Percentiles rank a stretch among this genome's conserved stretches.
phyloP scores from a whole-genome alignment of 2,329 filamentous ascomycete genomes.

The Chaetomiaceae sp. region DNA sequence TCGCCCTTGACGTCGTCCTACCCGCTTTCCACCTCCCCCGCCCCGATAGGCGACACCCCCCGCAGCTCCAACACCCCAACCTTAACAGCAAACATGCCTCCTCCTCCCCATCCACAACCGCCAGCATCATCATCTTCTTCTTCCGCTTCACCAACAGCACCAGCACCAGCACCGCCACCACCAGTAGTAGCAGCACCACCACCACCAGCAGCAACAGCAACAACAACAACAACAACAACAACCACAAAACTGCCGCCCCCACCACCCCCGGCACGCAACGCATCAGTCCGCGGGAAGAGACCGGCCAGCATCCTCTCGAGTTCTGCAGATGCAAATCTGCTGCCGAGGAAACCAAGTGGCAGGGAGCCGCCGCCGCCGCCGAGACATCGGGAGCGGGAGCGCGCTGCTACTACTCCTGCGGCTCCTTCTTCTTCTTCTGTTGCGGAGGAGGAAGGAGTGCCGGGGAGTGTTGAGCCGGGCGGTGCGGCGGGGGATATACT shows the following conservation, averaged over 20 bases:
- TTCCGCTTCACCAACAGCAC: neutral
- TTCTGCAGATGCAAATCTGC: no score
- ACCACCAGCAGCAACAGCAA: neutral
- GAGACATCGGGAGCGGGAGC: conserved; percentile 14
- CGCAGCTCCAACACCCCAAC: conserved; percentile 20
- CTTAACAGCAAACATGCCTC: no score
- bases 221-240: neutral
- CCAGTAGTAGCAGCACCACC: neutral
- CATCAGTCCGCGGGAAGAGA: conserved; percentile 36
- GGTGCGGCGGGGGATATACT: conserved; percentile 58
- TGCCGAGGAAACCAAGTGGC: conserved; percentile 6
- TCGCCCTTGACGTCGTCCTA: neutral
- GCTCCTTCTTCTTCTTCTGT: no score
- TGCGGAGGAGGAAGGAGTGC: conserved; percentile 10
- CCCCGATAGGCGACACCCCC: neutral
- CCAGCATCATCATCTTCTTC: no score
- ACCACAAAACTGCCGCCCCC: conserved; percentile 32
- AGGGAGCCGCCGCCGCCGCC: conserved; percentile 31
- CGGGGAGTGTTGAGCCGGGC: no score
- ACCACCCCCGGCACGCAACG: conserved; percentile 32
- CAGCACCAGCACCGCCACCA: neutral
- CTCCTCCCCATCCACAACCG: neutral
- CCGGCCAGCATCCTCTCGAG: conserved; percentile 42
- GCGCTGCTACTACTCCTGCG: neutral
- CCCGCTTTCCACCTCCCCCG: conserved; percentile 1